Conservation (phyloP, 2,329 filamentous ascomycete genomes). For the Alternaria solani region DNA sequence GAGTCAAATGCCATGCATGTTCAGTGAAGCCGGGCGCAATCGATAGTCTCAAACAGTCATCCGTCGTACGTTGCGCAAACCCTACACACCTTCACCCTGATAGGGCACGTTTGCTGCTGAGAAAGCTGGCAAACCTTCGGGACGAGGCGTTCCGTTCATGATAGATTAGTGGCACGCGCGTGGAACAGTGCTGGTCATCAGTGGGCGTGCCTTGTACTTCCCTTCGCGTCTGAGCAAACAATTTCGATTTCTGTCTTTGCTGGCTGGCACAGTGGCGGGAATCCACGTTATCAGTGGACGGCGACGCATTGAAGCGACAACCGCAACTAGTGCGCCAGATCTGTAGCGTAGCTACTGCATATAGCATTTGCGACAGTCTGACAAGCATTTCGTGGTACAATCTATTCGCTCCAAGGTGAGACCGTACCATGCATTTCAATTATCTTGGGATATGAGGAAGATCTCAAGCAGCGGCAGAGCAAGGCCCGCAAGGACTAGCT, state of each 20-base stretch:
- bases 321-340: neutral
- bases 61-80: neutral
- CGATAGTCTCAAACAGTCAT: neutral
- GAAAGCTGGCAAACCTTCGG: neutral
- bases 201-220: neutral
- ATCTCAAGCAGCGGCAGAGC: neutral
- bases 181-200: neutral
- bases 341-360: neutral
- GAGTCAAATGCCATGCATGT: neutral
- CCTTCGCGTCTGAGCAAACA: constrained; percentile 7
- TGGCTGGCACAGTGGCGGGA: neutral
- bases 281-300: neutral
- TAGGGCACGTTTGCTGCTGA: constrained; percentile 1
- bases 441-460: neutral
- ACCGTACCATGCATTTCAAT: neutral
- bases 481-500: neutral
- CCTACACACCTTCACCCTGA: neutral
- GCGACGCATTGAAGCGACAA: neutral
- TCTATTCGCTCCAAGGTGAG: neutral
- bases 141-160: neutral
- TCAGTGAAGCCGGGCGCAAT: constrained; percentile 1
- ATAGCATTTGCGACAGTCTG: neutral
- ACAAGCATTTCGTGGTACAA: neutral
- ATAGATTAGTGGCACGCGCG: neutral
- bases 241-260: neutral